Percentiles rank a stretch among this genome's conserved stretches.
phyloP scores from a whole-genome alignment of 805 yeast species.

The Metschnikowia koreensis region DNA sequence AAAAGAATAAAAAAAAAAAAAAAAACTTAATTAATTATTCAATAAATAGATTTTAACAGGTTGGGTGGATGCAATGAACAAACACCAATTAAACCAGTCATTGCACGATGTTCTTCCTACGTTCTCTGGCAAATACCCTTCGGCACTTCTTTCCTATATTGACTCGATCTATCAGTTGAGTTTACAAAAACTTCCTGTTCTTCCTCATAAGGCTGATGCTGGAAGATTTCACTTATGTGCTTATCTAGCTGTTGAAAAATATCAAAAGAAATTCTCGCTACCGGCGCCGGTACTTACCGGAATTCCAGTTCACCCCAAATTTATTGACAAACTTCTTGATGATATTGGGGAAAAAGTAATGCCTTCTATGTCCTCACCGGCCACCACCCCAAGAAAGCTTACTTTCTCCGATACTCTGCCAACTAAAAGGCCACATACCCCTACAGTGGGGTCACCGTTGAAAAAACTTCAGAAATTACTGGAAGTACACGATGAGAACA shows the following conservation, averaged over 20 bases:
- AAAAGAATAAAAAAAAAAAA: too few species aligned
- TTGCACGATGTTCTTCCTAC: constrained; percentile 53
- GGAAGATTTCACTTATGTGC: constrained; percentile 72
- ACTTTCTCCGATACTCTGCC: constrained; percentile 18
- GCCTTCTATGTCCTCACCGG: constrained; percentile 25
- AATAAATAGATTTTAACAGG: too few species aligned
- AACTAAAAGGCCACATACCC: constrained; percentile 23
- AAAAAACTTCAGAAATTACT: constrained; percentile 31
- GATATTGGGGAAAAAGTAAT: constrained; percentile 45
- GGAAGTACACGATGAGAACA: constrained; percentile 9
- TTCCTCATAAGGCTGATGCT: constrained; percentile 55
- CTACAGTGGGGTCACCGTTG: constrained; percentile 38
- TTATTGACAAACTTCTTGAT: constrained; percentile 40
- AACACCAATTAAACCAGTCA: constrained; percentile 27
- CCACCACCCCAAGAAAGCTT: constrained; percentile 19
- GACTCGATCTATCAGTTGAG: constrained; percentile 50
- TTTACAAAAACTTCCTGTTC: constrained; percentile 47
- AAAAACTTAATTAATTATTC: too few species aligned
- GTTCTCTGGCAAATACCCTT: constrained; percentile 41
- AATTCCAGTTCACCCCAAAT: constrained; percentile 57
- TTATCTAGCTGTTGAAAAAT: constrained; percentile 53
- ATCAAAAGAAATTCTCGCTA: constrained; percentile 40
- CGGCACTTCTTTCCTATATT: constrained; percentile 37
- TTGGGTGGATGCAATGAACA: constrained; percentile 12
- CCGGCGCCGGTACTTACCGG: constrained; percentile 49